Evolutionary conservation across 148 eudicot species (phyloP), one percentile per base, ranked within the genome.

Genomic region (Silene latifolia): DNA sequence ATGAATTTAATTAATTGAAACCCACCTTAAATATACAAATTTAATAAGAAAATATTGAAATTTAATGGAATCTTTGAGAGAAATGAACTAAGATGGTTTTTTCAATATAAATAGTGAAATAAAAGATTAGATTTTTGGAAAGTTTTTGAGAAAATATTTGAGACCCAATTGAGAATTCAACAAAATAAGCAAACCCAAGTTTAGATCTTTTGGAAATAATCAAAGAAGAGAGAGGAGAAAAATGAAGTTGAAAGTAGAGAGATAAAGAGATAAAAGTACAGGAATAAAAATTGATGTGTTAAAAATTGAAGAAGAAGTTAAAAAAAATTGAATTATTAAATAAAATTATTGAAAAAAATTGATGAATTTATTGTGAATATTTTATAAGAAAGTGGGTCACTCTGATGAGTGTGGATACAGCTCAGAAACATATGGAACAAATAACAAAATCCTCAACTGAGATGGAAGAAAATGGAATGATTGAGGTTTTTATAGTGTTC

Each of bases 381-480:
- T 72, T 67, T 48, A 77, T 44, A 20, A 8, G 69, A 63, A 57
- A 69, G 78, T 82, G 81, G 79, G 81, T 69, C 81, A 61, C 56
- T 67, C 20, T 77, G 68, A 82, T 78, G 84, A 82, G 81, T 63
- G 84, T 82, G 81, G 76, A 82, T 82, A 66, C 84, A 82, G 84
- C 81, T 82, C 84, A 78, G 72, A 81, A 74, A 76, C 81, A 79
- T 74, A 69, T 23, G 82, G 82, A 74, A 74, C 74, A 76, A 72
- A 73, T 58, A 76, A 65, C 51, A 75, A 67, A 29, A 74, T 27
- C 62, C 15, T 72, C 79, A 64, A 53, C 25, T 66, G 46, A 48
- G 64, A 46, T 20, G 53, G 12, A 20, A 65, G 59, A 32, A 15
- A 74, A 61, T 56, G 62, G 20, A 74, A 61, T 56, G 62, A 78